phyloP scores from a whole-genome alignment of 1,284 basidiomycete species.

The Cryptococcus wingfieldii region DNA sequence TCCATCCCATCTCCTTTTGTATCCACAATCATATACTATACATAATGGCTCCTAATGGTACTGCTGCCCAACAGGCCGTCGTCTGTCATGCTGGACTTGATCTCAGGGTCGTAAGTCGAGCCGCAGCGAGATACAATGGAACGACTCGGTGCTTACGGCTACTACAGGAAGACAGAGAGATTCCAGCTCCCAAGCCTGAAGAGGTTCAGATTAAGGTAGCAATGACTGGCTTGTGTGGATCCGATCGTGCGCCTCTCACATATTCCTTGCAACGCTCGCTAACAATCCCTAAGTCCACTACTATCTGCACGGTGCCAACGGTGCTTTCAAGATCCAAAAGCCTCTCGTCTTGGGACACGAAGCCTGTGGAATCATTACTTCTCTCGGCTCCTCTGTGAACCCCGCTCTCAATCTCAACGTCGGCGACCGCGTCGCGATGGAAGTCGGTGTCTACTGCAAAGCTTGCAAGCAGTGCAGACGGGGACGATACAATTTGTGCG shows the following conservation, averaged over 20 bases:
- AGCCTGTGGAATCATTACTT: slow-evolving; percentile 64
- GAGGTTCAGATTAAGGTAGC: slow-evolving; percentile 54
- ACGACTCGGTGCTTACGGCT: neutral
- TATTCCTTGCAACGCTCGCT: neutral
- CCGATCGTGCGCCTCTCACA: slow-evolving; percentile 64
- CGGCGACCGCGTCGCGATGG: slow-evolving; percentile 89
- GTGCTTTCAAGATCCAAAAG: slow-evolving; percentile 77
- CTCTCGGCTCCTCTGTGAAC: slow-evolving; percentile 31
- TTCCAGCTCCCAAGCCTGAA: slow-evolving; percentile 43
- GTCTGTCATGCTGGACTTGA: slow-evolving; percentile 52
- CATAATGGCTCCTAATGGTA: slow-evolving; percentile 12
- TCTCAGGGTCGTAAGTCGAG: slow-evolving; percentile 49
- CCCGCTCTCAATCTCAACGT: slow-evolving; percentile 54
- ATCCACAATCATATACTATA: neutral
- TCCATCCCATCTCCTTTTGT: too few species aligned
- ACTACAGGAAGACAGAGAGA: slow-evolving; percentile 46
- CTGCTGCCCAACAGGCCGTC: slow-evolving; percentile 37
- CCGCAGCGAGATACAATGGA: neutral
- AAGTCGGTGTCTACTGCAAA: slow-evolving; percentile 84
- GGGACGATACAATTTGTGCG: slow-evolving; percentile 93
- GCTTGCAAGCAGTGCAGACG: slow-evolving; percentile 53
- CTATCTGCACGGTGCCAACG: slow-evolving; percentile 81
- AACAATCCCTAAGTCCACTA: slow-evolving; percentile 65
- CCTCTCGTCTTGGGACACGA: slow-evolving; percentile 90
- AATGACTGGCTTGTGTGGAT: slow-evolving; percentile 87